Conservation (phyloP, 2,329 filamentous ascomycete species). For the Talaromyces sp. region DNA sequence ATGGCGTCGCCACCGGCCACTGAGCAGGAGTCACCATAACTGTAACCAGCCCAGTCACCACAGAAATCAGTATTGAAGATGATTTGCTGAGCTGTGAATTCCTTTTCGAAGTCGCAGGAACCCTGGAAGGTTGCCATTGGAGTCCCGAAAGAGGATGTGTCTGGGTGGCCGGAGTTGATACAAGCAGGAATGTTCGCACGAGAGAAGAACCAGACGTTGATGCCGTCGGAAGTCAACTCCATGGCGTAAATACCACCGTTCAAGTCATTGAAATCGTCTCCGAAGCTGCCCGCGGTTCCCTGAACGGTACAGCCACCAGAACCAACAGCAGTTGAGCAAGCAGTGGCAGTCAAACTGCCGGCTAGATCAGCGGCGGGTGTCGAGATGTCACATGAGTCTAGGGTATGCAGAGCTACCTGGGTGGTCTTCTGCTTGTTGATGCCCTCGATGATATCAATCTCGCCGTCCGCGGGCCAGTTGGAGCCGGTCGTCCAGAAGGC, state of each 20-base stretch:
- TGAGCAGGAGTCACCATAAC: constrained; percentile 44
- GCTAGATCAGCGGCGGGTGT: constrained; percentile 44
- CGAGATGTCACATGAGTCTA: constrained; percentile 41
- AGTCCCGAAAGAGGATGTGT: constrained; percentile 45
- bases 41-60: constrained; percentile 53
- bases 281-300: constrained; percentile 45
- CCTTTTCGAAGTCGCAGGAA: constrained; percentile 38
- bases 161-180: constrained; percentile 41
- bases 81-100: constrained; percentile 42
- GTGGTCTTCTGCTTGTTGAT: constrained; percentile 46
- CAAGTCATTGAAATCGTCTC: constrained; percentile 51
- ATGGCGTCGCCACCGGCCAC: constrained; percentile 62
- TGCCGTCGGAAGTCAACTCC: constrained; percentile 44
- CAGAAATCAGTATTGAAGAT: constrained; percentile 54
- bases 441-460: constrained; percentile 52
- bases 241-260: constrained; percentile 51
- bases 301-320: constrained; percentile 41
- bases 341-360: constrained; percentile 46
- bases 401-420: constrained; percentile 50
- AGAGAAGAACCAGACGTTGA: constrained; percentile 53
- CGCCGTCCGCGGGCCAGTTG: constrained; percentile 42
- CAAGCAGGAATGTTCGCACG: constrained; percentile 45
- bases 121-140: constrained; percentile 46
- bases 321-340: constrained; percentile 46
- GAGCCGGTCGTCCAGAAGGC: constrained; percentile 46